These are phyloP conservation scores for Thermothelomyces thermophilus DNA, from an alignment of 2,329 filamentous ascomycete species.

Conservation along the genomic window DNA sequence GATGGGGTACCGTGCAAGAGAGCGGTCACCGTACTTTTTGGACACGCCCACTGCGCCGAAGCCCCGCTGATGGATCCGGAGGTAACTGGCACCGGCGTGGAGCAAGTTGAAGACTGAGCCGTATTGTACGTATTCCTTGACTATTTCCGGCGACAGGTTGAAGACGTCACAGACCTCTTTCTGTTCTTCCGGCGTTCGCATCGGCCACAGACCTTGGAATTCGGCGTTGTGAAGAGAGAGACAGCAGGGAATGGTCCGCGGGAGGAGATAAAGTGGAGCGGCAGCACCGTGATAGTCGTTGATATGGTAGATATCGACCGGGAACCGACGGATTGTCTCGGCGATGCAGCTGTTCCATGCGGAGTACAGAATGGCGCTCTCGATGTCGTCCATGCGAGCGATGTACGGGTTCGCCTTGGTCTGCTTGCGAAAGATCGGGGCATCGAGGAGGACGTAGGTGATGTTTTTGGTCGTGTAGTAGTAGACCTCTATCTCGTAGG, in stretches of 20 bases:
- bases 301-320: constrained; percentile 35
- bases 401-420: constrained; percentile 58
- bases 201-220: constrained; percentile 63
- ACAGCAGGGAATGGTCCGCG: constrained; percentile 54
- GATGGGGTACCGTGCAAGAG: constrained; percentile 60
- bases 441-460: constrained; percentile 61
- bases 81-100: constrained; percentile 59
- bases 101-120: constrained; percentile 64
- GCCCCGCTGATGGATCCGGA: constrained; percentile 60
- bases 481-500: constrained; percentile 57
- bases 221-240: constrained; percentile 63
- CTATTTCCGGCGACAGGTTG: constrained; percentile 51
- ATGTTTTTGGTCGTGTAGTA: constrained; percentile 59
- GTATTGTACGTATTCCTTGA: constrained; percentile 57
- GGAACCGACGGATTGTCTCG: constrained; percentile 54
- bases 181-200: constrained; percentile 54
- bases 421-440: constrained; percentile 59
- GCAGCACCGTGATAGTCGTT: constrained; percentile 34
- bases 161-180: constrained; percentile 60
- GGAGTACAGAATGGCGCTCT: constrained; percentile 61
- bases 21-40: constrained; percentile 61
- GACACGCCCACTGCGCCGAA: constrained; percentile 63
- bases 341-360: constrained; percentile 67
- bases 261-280: constrained; percentile 59
- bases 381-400: constrained; percentile 62